Base-by-base conservation (phyloP, 306 rosid genomes). In the Hippophae tibetana region DNA sequence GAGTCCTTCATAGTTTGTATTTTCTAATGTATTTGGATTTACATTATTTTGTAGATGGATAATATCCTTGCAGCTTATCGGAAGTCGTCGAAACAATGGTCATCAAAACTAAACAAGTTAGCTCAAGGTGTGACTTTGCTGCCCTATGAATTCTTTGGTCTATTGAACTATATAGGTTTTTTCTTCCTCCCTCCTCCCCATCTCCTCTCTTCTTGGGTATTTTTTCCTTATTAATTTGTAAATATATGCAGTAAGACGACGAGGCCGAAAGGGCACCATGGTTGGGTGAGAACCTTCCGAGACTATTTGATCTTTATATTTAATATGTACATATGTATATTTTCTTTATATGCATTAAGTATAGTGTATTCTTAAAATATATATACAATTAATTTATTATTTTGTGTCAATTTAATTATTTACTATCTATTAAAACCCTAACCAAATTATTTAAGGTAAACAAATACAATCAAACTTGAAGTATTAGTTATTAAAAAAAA, bases 251-350 rank as follows among this genome's bases (percentile, higher is more conserved):
- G 94, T 86, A 79, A 78, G 97, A 63, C 90, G 84, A 72, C 81
- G 94, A 76, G 92, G 97, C 59, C 81, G 90, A 43, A 86, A 89
- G 82, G 82, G 90, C 79, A 86, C 94, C 73, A 89, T 89, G 97
- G 86, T 89, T 68, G 97, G 95, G 71, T 88, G 79, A 78, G 61
- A 66, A n/a, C 70, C 70, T 59, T 48, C 52, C n/a, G 55, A 44
- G 12, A 51, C 59, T 54, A 63, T 65, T 57, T 56, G 9, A n/a
- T n/a, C n/a, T n/a, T n/a, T n/a, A n/a, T n/a, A n/a, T n/a, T n/a
- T n/a, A n/a, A n/a, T n/a, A n/a, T n/a, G n/a, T n/a, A n/a, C n/a
- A n/a, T n/a, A n/a, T n/a, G n/a, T n/a, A n/a, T n/a, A n/a, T n/a
- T n/a, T n/a, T n/a, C n/a, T n/a, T n/a, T n/a, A n/a, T n/a, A n/a